Conservation (phyloP, 192 early-diverging fungal genomes). For the Piromyces finnis region DNA sequence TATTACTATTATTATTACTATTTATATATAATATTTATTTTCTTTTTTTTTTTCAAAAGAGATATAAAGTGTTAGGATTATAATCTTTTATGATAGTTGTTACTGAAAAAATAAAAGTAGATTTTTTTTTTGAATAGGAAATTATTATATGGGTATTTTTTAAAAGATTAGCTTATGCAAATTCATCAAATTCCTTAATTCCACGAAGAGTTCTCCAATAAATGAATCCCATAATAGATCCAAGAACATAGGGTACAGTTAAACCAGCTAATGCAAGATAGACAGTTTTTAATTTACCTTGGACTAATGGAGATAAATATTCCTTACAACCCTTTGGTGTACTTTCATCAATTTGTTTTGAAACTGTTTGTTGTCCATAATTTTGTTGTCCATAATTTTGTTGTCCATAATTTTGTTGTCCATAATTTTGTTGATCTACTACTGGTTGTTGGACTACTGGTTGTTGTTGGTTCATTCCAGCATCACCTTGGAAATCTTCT, state of each 20-base stretch:
- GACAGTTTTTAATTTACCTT: not conserved
- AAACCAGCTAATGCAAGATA: not conserved
- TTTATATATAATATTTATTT: too few relatives aligned
- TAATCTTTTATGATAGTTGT: too few relatives aligned
- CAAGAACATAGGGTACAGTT: not conserved
- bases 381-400: not conserved
- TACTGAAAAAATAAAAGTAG: too few relatives aligned
- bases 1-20: too few relatives aligned
- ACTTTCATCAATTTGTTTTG: not conserved
- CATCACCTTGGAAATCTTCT: not conserved
- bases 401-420: too few relatives aligned
- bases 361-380: not conserved
- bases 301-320: not conserved
- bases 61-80: too few relatives aligned
- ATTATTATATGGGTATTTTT: too few relatives aligned
- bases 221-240: not conserved
- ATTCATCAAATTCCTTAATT: not conserved
- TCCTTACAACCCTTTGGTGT: not conserved
- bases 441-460: too few relatives aligned
- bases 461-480: not conserved
- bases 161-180: too few relatives aligned
- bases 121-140: too few relatives aligned
- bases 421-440: too few relatives aligned
- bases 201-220: not conserved
- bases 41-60: too few relatives aligned